phyloP scores from a whole-genome alignment of 108 stramenopile genomes.

The Stephanodiscus minutulus region DNA sequence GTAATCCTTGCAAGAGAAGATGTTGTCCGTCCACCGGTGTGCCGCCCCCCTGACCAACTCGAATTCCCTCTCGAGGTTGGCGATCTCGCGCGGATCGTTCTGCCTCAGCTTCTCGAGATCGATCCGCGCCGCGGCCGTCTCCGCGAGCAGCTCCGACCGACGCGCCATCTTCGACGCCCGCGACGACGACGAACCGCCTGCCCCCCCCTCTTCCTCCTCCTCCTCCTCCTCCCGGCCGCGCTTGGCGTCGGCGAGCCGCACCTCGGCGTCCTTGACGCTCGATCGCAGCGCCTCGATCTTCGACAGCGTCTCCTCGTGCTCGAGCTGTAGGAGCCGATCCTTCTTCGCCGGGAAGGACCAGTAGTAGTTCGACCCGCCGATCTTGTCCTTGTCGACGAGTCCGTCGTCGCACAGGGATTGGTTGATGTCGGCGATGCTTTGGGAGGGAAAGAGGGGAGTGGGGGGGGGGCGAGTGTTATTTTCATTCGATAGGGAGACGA shows the following conservation, averaged over 20 bases:
- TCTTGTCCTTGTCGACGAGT: conserved; percentile 90
- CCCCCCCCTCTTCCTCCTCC: neutral
- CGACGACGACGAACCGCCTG: neutral
- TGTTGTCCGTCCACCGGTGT: conserved; percentile 94
- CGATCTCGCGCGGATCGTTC: conserved; percentile 89
- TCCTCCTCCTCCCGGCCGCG: conserved; percentile 71
- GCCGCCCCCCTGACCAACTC: conserved; percentile 73
- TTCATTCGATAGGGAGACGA: too few relatives aligned
- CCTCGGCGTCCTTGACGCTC: conserved; percentile 59
- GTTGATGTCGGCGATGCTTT: conserved; percentile 75
- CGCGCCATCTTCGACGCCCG: conserved; percentile 74
- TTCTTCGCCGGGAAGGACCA: conserved; percentile 92
- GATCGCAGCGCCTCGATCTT: conserved; percentile 55
- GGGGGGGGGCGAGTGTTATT: neutral
- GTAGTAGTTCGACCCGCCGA: conserved; percentile 91
- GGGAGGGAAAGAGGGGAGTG: neutral
- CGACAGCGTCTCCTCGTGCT: conserved; percentile 57
- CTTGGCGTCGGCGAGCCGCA: conserved; percentile 79
- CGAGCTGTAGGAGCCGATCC: conserved; percentile 67
- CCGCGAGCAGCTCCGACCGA: conserved; percentile 50
- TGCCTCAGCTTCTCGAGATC: conserved; percentile 77
- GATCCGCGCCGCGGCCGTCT: conserved; percentile 26
- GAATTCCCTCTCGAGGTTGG: conserved; percentile 77
- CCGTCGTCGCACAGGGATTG: conserved; percentile 80
- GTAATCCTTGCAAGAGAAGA: conserved; percentile 80